These are phyloP conservation scores for Trichomonascaceae sp. DNA, from an alignment of 1,139 yeast genomes.

Conservation along the genomic window DNA sequence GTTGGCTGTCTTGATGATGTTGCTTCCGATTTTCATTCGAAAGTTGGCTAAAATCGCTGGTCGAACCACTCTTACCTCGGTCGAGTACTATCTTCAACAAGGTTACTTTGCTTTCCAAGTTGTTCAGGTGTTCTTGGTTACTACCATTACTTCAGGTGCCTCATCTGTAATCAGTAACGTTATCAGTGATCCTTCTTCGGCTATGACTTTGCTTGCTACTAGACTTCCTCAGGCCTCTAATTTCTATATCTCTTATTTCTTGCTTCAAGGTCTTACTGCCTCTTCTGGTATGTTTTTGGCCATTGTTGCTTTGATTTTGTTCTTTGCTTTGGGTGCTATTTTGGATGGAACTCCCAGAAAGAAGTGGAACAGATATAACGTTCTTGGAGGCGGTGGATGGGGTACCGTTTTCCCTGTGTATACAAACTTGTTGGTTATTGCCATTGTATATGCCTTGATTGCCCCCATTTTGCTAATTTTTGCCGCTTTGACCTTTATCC, in stretches of 20 bases:
- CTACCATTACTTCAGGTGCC: conserved; percentile 78
- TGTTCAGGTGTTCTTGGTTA: conserved; percentile 73
- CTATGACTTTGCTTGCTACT: conserved; percentile 62
- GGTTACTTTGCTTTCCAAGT: conserved; percentile 89
- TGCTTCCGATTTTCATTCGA: conserved; percentile 76
- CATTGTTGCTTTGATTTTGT: conserved; percentile 63
- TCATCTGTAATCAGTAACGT: conserved; percentile 68
- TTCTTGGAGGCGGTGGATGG: conserved; percentile 64
- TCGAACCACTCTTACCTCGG: conserved; percentile 57
- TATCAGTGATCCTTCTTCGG: conserved; percentile 55
- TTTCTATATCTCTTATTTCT: conserved; percentile 52
- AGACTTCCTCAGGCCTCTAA: conserved; percentile 87
- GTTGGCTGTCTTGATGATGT: conserved; percentile 74
- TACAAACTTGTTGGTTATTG: conserved; percentile 75
- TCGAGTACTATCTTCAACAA: conserved; percentile 76
- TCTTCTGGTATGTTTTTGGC: conserved; percentile 80
- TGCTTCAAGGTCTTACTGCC: conserved; percentile 76
- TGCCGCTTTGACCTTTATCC: conserved; percentile 58
- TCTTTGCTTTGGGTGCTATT: conserved; percentile 58
- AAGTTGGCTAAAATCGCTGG: conserved; percentile 71
- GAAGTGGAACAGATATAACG: conserved; percentile 68
- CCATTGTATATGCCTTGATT: conserved; percentile 72
- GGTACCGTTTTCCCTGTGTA: conserved; percentile 85
- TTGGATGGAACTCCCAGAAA: conserved; percentile 82
- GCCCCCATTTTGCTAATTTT: conserved; percentile 73